These are phyloP conservation scores for Nemania bipapillata DNA, from an alignment of 2,329 filamentous ascomycete genomes.

Conservation along the genomic window DNA sequence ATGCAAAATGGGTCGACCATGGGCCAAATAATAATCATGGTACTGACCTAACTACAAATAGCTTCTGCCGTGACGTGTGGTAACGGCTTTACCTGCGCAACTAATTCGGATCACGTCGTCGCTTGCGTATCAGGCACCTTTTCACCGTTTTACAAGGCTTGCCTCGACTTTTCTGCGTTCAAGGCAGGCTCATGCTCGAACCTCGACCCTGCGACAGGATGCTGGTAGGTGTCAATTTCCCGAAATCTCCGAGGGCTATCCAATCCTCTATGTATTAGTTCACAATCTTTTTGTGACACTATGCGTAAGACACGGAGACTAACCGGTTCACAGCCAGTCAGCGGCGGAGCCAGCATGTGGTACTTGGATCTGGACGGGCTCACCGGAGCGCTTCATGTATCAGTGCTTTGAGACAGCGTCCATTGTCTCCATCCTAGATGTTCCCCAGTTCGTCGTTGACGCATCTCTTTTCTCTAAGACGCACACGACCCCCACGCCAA, in stretches of 20 bases:
- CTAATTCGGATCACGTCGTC: slow-evolving; percentile 52
- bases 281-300: neutral
- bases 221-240: slow-evolving; percentile 50
- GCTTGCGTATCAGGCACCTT: slow-evolving; percentile 51
- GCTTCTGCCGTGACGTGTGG: slow-evolving; percentile 45
- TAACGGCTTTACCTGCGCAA: slow-evolving; percentile 45
- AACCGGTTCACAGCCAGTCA: slow-evolving; percentile 30
- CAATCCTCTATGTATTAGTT: neutral
- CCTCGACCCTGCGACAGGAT: slow-evolving; percentile 49
- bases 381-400: slow-evolving; percentile 52
- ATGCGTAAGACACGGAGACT: slow-evolving; percentile 1
- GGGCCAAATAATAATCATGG: neutral
- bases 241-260: neutral
- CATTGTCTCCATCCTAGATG: slow-evolving; percentile 51
- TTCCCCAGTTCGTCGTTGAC: slow-evolving; percentile 52
- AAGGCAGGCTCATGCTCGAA: slow-evolving; percentile 48
- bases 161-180: slow-evolving; percentile 52
- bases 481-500: slow-evolving; percentile 36
- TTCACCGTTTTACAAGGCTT: slow-evolving; percentile 51
- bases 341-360: slow-evolving; percentile 49
- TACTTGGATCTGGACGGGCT: slow-evolving; percentile 54
- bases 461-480: slow-evolving; percentile 45
- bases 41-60: slow-evolving; percentile 33
- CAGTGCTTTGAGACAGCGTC: slow-evolving; percentile 49
- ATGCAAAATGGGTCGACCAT: too few species aligned